Evolutionary conservation across 768 basidiomycete species (phyloP).

Genomic region (Hygrocybe punicea): DNA sequence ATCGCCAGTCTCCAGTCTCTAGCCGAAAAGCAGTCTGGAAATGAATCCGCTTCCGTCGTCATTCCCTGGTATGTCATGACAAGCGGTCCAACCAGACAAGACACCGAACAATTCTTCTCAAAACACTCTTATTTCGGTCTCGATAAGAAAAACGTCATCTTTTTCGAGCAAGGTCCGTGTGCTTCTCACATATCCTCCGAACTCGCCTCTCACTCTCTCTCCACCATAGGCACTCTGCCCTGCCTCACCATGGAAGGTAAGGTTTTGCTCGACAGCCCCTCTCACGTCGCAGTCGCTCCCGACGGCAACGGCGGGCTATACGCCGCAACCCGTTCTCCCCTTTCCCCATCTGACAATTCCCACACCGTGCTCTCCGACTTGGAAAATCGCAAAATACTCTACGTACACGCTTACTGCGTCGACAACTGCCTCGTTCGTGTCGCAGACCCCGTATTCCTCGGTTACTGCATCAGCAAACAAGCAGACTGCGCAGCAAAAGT

Average conservation of each 20-base stretch:
- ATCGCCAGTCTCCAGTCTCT: slow-evolving; percentile 79
- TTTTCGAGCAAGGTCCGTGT: slow-evolving; percentile 93
- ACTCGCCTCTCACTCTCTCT: not conserved
- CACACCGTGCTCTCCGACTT: slow-evolving; percentile 84
- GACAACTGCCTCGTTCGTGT: slow-evolving; percentile 98
- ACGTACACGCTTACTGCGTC: slow-evolving; percentile 94
- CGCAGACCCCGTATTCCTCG: slow-evolving; percentile 95
- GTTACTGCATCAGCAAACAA: slow-evolving; percentile 84
- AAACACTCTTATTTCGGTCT: slow-evolving; percentile 81
- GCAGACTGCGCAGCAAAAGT: slow-evolving; percentile 95
- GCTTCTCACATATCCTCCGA: not conserved
- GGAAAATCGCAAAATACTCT: slow-evolving; percentile 66
- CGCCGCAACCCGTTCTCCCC: slow-evolving; percentile 80
- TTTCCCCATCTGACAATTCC: slow-evolving; percentile 55
- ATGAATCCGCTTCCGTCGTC: slow-evolving; percentile 57
- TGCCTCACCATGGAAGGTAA: slow-evolving; percentile 94
- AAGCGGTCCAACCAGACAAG: slow-evolving; percentile 86
- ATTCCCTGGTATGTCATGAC: slow-evolving; percentile 99
- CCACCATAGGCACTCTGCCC: slow-evolving; percentile 77
- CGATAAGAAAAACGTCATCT: slow-evolving; percentile 69
- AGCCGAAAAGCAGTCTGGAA: slow-evolving; percentile 55
- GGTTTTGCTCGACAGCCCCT: slow-evolving; percentile 77
- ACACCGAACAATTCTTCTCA: slow-evolving; percentile 83
- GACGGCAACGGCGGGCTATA: slow-evolving; percentile 98
- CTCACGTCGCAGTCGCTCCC: slow-evolving; percentile 87